Evolutionary conservation across 768 basidiomycete genomes (phyloP).

Genomic region (Boletus subparvulus): DNA sequence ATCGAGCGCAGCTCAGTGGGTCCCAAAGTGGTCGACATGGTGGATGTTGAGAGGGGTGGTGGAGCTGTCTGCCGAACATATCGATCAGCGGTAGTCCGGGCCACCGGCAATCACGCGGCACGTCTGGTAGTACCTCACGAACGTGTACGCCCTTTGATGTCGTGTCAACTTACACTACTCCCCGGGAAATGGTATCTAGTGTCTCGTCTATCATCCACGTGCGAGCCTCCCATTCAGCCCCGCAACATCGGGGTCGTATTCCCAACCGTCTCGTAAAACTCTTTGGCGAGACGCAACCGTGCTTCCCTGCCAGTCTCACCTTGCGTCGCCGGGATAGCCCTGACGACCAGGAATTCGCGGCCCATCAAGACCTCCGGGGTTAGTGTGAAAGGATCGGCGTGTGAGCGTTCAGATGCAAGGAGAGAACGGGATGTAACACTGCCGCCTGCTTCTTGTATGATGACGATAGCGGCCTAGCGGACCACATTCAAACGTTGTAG

Average conservation of each 20-base stretch:
- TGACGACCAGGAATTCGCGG: constrained; percentile 74
- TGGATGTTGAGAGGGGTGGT: constrained; percentile 1
- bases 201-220: background rate
- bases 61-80: background rate
- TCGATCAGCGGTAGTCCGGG: background rate
- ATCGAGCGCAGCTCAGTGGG: constrained; percentile 54
- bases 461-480: constrained; percentile 74
- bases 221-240: background rate
- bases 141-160: constrained; percentile 1
- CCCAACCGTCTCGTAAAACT: constrained; percentile 79
- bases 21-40: constrained; percentile 35
- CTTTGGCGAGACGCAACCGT: constrained; percentile 74
- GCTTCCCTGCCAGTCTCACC: constrained; percentile 63
- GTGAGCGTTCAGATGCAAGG: constrained; percentile 36
- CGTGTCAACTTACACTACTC: background rate
- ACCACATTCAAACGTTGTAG: background rate
- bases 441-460: constrained; percentile 86
- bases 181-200: constrained; percentile 1
- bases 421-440: constrained; percentile 61
- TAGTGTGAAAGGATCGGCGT: constrained; percentile 49
- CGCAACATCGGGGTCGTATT: constrained; percentile 53
- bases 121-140: background rate
- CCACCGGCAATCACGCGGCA: background rate
- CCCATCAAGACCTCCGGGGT: constrained; percentile 71
- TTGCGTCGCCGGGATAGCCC: constrained; percentile 60